phyloP scores from a whole-genome alignment of 768 basidiomycete species.

The Suillus bovinus region DNA sequence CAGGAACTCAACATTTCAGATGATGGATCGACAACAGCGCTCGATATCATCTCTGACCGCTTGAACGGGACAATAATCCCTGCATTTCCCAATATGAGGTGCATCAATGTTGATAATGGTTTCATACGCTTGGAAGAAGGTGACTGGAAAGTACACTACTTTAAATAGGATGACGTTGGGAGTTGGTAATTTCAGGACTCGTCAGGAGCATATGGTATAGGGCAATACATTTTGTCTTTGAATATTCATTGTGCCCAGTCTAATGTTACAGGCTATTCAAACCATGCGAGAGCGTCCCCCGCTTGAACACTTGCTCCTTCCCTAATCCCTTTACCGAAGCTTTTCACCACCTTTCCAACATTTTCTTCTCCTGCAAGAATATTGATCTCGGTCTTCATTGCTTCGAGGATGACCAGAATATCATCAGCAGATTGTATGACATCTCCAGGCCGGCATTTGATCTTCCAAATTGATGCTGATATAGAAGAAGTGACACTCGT shows the following conservation, averaged over 20 bases:
- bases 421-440: constrained; percentile 41
- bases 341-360: constrained; percentile 43
- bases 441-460: constrained; percentile 45
- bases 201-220: background rate
- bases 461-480: constrained; percentile 41
- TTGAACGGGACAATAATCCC: background rate
- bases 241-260: no score
- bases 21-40: no score
- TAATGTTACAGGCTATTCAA: constrained; percentile 14
- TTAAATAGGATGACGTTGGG: background rate
- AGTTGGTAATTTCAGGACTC: background rate
- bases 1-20: background rate
- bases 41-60: background rate
- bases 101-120: background rate
- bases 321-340: constrained; percentile 40
- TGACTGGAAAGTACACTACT: background rate
- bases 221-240: background rate
- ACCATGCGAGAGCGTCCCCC: constrained; percentile 45
- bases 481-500: constrained; percentile 15
- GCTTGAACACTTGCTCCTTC: constrained; percentile 47
- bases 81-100: background rate
- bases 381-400: constrained; percentile 67
- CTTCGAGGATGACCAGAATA: constrained; percentile 53
- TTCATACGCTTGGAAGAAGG: background rate
- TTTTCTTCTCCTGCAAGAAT: constrained; percentile 45